A percentile compares a stretch with the other conserved stretches of the same genome.
Evolutionary conservation across 257 asterid genomes (phyloP).

Genomic region (Cynanchum wilfordii): DNA sequence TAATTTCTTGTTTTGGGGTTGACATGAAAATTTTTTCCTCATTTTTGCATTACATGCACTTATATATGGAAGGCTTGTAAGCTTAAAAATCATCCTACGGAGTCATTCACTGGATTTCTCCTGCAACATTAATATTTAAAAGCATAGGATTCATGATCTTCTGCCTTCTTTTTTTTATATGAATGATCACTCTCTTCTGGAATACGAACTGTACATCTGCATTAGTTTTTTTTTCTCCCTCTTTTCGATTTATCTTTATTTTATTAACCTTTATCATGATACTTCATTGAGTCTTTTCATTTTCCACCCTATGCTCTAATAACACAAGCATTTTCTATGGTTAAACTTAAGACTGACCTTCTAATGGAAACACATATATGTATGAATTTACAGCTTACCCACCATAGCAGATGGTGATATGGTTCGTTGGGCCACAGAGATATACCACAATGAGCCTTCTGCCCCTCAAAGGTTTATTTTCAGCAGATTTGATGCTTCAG

Average conservation of each 20-base stretch:
- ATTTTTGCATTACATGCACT: background rate
- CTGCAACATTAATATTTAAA: background rate
- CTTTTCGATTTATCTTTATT: background rate
- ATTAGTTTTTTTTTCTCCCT: background rate
- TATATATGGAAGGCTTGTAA: background rate
- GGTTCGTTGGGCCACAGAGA: conserved; percentile 57
- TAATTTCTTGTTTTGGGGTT: background rate
- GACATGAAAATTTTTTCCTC: background rate
- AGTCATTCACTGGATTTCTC: background rate
- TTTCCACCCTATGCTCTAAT: background rate
- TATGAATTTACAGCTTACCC: conserved; percentile 55
- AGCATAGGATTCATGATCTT: background rate
- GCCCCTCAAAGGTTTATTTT: conserved; percentile 48
- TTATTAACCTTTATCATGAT: background rate
- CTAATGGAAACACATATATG: background rate
- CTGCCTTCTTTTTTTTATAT: background rate
- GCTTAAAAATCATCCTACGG: background rate
- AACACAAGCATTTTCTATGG: background rate
- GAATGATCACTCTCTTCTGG: background rate
- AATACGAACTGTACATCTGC: background rate
- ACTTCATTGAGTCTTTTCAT: background rate
- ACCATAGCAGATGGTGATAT: conserved; percentile 48
- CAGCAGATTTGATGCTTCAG: conserved; percentile 46
- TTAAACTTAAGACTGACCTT: conserved; percentile 1
- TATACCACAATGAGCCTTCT: conserved; percentile 53